Evolutionary conservation across 1,139 yeast species (phyloP).

Genomic region (Lodderomyces parapsilosis): DNA sequence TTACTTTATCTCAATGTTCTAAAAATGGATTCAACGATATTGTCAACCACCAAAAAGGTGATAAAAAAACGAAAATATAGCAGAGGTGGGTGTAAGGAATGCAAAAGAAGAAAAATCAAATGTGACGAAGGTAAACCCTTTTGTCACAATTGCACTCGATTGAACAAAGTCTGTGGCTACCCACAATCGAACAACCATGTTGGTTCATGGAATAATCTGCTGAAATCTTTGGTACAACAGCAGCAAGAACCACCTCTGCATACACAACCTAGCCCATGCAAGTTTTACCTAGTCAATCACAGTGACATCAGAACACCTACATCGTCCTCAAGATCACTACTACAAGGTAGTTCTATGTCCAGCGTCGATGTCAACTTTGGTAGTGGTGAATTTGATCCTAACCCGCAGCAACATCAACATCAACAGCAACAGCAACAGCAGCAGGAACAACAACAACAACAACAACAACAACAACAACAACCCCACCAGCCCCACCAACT

Average conservation of each 20-base stretch:
- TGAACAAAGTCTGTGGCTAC: constrained; percentile 50
- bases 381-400: not conserved
- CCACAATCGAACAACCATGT: constrained; percentile 11
- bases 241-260: constrained; percentile 1
- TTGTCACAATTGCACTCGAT: constrained; percentile 45
- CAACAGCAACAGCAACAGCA: not conserved
- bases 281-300: constrained; percentile 5
- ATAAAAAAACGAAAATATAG: constrained; percentile 50
- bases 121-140: constrained; percentile 35
- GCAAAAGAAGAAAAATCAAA: constrained; percentile 62
- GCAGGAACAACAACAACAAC: not conserved
- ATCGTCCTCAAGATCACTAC: not conserved
- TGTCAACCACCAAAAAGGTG: constrained; percentile 2
- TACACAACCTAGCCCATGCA: not conserved
- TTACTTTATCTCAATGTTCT: not conserved
- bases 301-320: constrained; percentile 2
- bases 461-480: not conserved
- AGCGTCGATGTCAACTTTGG: not conserved
- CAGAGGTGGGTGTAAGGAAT: constrained; percentile 62
- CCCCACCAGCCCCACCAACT: too few species aligned
- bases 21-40: not conserved
- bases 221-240: not conserved
- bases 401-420: not conserved
- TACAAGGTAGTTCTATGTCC: not conserved
- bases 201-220: not conserved